Conservation (phyloP, 1,139 yeast genomes). For the Diutina sp. region DNA sequence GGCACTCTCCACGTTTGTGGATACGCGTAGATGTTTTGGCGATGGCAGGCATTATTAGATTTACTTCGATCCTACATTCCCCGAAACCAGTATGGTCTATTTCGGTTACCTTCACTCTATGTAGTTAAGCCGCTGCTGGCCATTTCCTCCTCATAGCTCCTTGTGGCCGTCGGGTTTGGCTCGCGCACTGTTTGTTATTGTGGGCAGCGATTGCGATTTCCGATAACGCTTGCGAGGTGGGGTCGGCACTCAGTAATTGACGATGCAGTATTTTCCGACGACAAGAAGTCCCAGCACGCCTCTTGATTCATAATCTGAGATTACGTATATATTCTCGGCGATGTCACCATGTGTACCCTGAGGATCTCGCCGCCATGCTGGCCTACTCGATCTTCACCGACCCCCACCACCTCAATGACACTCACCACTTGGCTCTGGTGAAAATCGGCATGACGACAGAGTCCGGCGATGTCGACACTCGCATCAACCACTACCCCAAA, state of each 20-base stretch:
- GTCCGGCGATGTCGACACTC: neutral
- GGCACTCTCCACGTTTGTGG: neutral
- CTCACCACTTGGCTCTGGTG: neutral
- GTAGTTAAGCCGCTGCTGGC: no score
- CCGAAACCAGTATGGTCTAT: neutral
- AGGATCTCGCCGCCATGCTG: neutral
- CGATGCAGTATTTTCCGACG: neutral
- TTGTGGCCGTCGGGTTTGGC: no score
- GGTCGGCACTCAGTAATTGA: neutral
- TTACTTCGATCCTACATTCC: neutral
- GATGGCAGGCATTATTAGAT: neutral
- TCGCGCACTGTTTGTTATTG: no score
- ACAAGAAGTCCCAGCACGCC: neutral
- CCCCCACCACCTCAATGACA: neutral
- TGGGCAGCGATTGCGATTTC: neutral
- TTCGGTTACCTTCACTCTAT: no score
- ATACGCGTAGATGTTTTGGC: neutral
- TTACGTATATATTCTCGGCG: neutral
- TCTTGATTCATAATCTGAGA: neutral
- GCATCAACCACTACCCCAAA: conserved; percentile 1
- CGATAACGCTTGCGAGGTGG: neutral
- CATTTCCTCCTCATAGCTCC: no score
- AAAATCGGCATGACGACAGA: neutral
- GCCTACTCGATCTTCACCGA: neutral
- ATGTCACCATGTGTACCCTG: neutral